These are phyloP conservation scores for Raphanus hybrid DNA, from an alignment of 441 rosid genomes.

Conservation along the genomic window DNA sequence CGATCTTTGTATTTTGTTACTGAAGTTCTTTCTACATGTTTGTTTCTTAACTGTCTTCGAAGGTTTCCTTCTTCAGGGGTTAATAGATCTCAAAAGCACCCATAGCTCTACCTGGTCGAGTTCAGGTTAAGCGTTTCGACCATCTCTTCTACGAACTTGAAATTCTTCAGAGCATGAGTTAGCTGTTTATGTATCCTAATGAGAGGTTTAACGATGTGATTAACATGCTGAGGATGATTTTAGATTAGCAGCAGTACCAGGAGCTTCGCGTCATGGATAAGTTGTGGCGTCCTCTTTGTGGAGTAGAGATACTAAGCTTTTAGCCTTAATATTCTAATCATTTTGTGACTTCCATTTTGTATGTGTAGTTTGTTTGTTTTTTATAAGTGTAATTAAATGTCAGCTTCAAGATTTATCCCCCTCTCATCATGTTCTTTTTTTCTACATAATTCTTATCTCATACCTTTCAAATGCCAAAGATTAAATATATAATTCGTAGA, in stretches of 20 bases:
- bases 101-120: background rate
- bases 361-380: background rate
- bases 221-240: background rate
- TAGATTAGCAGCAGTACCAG: background rate
- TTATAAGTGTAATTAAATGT: background rate
- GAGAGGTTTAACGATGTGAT: background rate
- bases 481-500: too few relatives aligned
- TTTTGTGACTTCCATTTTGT: background rate
- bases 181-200: background rate
- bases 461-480: background rate
- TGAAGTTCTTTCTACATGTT: slow-evolving; percentile 18
- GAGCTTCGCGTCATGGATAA: background rate
- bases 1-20: slow-evolving; percentile 22
- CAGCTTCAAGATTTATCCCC: background rate
- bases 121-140: background rate
- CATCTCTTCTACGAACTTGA: background rate
- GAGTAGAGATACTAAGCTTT: background rate
- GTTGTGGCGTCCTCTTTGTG: background rate
- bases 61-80: slow-evolving; percentile 88
- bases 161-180: background rate
- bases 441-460: background rate
- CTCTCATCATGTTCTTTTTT: background rate
- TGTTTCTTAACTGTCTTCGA: slow-evolving; percentile 38
- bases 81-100: slow-evolving; percentile 89
- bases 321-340: background rate